Percentiles rank a stretch among this genome's conserved stretches.
phyloP scores from a whole-genome alignment of 768 basidiomycete species.

The Plicaturopsis crispa region DNA sequence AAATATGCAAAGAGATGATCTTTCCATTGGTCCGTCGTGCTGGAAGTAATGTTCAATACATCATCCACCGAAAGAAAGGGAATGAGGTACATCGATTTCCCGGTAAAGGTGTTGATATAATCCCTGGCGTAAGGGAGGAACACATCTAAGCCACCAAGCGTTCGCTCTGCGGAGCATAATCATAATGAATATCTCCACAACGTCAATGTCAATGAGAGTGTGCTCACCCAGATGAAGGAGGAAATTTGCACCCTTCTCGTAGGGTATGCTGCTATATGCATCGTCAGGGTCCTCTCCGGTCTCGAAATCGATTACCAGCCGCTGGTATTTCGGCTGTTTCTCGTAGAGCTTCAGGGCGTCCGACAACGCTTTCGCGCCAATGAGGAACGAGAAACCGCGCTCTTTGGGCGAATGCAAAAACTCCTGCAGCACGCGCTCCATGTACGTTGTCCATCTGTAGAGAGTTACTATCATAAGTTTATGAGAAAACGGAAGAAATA shows the following conservation, averaged over 20 bases:
- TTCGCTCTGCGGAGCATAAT: constrained; percentile 39
- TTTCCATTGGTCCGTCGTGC: constrained; percentile 82
- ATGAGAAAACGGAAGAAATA: too few relatives aligned
- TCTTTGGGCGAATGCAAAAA: constrained; percentile 65
- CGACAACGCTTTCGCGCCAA: constrained; percentile 64
- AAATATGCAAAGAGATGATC: constrained; percentile 70
- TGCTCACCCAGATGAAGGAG: constrained; percentile 70
- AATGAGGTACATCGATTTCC: too few relatives aligned
- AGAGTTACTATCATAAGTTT: too few relatives aligned
- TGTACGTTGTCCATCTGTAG: constrained; percentile 94
- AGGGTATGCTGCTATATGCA: constrained; percentile 65
- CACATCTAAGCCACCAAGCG: constrained; percentile 72
- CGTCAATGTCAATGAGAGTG: not conserved
- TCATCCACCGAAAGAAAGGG: too few relatives aligned
- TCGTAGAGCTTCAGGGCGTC: constrained; percentile 61
- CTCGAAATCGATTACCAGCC: constrained; percentile 70
- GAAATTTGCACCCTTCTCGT: constrained; percentile 88
- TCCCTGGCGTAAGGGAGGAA: constrained; percentile 81
- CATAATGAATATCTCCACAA: not conserved
- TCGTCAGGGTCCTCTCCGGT: constrained; percentile 73
- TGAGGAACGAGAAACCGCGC: constrained; percentile 74
- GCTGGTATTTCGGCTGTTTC: constrained; percentile 64
- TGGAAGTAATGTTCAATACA: too few relatives aligned
- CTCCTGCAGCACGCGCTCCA: constrained; percentile 74
- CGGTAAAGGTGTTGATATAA: constrained; percentile 77